These are phyloP conservation scores for Tetrahymena malaccensis DNA, from an alignment of 73 alveolate genomes.

Conservation along the genomic window DNA sequence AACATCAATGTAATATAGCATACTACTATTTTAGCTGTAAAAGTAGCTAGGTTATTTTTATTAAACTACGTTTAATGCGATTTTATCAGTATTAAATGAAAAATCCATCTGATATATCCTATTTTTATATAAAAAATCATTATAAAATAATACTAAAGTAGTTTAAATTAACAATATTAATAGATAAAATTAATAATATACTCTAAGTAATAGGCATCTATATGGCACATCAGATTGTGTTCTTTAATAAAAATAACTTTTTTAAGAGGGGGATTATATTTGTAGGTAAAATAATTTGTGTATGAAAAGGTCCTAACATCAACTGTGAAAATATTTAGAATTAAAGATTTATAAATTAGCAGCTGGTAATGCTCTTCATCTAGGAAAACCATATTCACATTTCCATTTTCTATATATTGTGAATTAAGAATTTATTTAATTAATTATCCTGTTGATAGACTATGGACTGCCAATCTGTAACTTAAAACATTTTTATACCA, in stretches of 20 bases:
- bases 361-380: background rate
- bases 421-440: background rate
- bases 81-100: background rate
- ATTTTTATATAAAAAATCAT: background rate
- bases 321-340: background rate
- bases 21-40: background rate
- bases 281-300: background rate
- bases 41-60: background rate
- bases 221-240: background rate
- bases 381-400: background rate
- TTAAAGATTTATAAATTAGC: background rate
- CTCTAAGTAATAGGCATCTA: background rate
- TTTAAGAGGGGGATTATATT: background rate
- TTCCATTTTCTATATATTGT: background rate
- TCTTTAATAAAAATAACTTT: background rate
- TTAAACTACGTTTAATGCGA: background rate
- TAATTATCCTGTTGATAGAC: background rate
- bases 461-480: background rate
- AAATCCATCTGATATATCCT: background rate
- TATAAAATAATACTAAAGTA: background rate
- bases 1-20: background rate
- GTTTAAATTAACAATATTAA: background rate
- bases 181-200: background rate
- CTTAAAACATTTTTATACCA: background rate
- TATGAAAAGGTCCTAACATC: background rate